Base-by-base conservation (phyloP, 2,329 filamentous ascomycete species). In the Microdochium nivale region DNA sequence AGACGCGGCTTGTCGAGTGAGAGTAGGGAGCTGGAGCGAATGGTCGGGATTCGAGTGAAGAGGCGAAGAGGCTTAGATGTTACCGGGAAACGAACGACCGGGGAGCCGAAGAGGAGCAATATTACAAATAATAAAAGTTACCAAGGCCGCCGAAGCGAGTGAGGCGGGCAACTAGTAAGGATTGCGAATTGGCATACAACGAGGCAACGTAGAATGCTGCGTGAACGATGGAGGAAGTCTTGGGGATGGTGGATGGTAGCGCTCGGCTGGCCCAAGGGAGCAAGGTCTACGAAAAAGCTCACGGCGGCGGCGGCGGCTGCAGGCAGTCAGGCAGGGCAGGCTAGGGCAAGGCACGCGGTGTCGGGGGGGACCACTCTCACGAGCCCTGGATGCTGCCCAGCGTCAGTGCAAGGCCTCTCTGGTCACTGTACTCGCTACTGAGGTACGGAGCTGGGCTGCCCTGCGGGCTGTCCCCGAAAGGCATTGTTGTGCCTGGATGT, bases 61-160 rank as follows among this genome's bases (percentile, higher is more conserved):
- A 19, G 53, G 52, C 51, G 53, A 48, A 35, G 47, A 54, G 49
- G 53, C 47, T 49, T 54, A 50, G 43, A 19, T 19, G 40, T 44
- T 19, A 44, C 40, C 40, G 21, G 19, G 21, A 44, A 44, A 44
- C 40, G 40, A 44, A 23, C 21, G 40, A 24, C 48, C 51, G 50
- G 50, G 54, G 52, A 55, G 46, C 55, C 55, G 56, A 55, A 48
- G 58, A 55, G 51, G 49, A 44, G 57, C 55, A 57, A 56, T 54
- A 63, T 59, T 60, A 63, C 40, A 59, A 61, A 63, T 57, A 59
- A 65, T 61, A 64, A 61, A 55, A 44, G 56, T 59, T 62, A 62
- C 40, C 21, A 19, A 70, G 70, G 64, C 70, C 72, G 74, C 75
- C 75, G 75, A 70, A 83, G 74, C 79, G 80, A 84, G 72, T 78